Evolutionary conservation across 179 eudicot genomes (phyloP), one percentile per base, ranked within the genome.

Genomic region (Corrigiola litoralis): DNA sequence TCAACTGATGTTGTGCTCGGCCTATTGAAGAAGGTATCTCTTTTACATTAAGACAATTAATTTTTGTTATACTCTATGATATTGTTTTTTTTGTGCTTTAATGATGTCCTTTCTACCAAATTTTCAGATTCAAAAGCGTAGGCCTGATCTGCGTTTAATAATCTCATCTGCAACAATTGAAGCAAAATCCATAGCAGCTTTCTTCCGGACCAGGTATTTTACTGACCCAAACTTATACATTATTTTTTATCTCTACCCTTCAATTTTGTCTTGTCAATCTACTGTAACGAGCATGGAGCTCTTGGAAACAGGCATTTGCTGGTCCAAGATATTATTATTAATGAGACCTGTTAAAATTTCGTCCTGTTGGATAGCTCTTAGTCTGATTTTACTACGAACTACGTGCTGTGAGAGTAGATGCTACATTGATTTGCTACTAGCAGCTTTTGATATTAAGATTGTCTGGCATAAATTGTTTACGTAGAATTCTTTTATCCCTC

Each of bases 91-190:
- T 56, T 55, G 24, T 62, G 66, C 49, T 58, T 50, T 28, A 36
- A 61, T 17, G 37, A 46, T 50, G 48, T 37, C 10, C n/a, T 12
- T 50, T n/a, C 10, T 52, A 11, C 49, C 46, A 13, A 56, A 49
- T 37, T 77, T 72, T 32, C 81, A 94, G 99, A 86, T 94, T 63
- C 99, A 94, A 76, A 73, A 82, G 58, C 97, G 99, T 41, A 81
- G 99, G 53, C 91, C 97, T 66, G 97, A 94, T 31, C 75, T 94
- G 70, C 97, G 97, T 51, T 75, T 94, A 52, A 67, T 94, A 63
- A 94, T 94, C 60, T 81, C 99, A 33, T 94, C 99, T 51, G 99
- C 99, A 65, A 94, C 99, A 40, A 94, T 94, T 58, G 99, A 94
- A 79, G 99, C 99, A 70, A 86, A 84, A 82, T 80, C 92, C 23